Conservation (phyloP, 2,329 filamentous ascomycete genomes). For the Beauveria australis region DNA sequence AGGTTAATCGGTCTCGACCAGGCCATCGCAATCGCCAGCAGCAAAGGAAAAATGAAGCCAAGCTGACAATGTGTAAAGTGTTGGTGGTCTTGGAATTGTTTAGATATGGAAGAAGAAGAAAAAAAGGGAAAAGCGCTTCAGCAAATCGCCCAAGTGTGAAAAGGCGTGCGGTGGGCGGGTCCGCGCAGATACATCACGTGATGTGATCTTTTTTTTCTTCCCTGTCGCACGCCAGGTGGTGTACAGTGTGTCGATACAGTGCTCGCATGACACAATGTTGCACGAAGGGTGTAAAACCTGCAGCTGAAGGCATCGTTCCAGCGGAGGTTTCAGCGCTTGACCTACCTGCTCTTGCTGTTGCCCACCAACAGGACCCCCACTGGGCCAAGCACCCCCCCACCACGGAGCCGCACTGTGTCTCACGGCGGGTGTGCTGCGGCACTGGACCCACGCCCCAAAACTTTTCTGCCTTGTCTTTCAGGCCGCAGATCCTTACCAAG, state of each 20-base stretch:
- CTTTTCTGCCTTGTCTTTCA: slow-evolving; percentile 12
- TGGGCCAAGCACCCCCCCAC: neutral
- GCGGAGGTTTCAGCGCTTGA: neutral
- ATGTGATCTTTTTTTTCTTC: neutral
- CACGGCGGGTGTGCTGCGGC: neutral
- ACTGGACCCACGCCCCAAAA: neutral
- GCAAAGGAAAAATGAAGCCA: slow-evolving; percentile 22
- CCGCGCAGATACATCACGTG: slow-evolving; percentile 1
- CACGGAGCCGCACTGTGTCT: neutral
- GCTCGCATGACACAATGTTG: neutral
- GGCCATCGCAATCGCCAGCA: slow-evolving; percentile 42
- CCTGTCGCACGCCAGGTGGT: neutral
- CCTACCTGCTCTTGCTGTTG: too few species aligned
- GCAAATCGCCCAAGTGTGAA: slow-evolving; percentile 15
- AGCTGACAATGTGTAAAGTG: slow-evolving; percentile 32
- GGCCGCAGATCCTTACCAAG: slow-evolving; percentile 9
- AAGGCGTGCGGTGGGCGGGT: neutral
- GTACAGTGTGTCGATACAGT: neutral
- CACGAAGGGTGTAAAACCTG: neutral
- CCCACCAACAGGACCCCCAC: neutral
- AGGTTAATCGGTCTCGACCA: slow-evolving; percentile 53
- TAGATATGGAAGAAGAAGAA: slow-evolving; percentile 22
- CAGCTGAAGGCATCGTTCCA: neutral
- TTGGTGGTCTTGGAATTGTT: slow-evolving; percentile 32
- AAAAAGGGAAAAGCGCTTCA: slow-evolving; percentile 17